Conservation (phyloP, 192 early-diverging fungal genomes). For the Diversispora epigaea region DNA sequence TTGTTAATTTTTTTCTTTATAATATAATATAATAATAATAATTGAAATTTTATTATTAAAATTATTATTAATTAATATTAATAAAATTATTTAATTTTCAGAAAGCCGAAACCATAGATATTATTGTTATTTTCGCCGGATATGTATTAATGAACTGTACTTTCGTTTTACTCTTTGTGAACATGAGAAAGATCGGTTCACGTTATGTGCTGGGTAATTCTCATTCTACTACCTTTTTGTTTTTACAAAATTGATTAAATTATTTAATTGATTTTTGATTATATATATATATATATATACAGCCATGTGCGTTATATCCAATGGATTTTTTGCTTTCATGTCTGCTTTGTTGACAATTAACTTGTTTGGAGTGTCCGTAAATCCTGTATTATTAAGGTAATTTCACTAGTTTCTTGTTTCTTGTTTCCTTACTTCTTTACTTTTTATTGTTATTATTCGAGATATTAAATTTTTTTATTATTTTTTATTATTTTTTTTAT, state of each 20-base stretch:
- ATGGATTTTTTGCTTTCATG: conserved; percentile 77
- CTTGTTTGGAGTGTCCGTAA: conserved; percentile 64
- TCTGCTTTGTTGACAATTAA: conserved; percentile 69
- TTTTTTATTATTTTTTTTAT: neutral
- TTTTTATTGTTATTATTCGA: neutral
- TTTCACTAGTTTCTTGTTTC: neutral
- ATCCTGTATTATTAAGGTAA: conserved; percentile 64
- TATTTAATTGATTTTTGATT: neutral
- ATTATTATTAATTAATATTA: neutral
- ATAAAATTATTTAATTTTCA: conserved; percentile 31
- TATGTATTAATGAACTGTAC: conserved; percentile 82
- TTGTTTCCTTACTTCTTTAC: neutral
- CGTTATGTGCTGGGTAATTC: conserved; percentile 63
- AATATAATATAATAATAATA: too few species aligned
- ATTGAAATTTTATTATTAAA: neutral
- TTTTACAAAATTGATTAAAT: neutral
- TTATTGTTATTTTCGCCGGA: conserved; percentile 73
- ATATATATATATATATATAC: neutral
- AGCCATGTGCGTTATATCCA: conserved; percentile 67
- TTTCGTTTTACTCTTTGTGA: conserved; percentile 75
- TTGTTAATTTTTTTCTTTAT: neutral
- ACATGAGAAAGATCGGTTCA: conserved; percentile 85
- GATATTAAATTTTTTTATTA: neutral
- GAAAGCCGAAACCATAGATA: conserved; percentile 73
- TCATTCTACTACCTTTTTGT: neutral